Evolutionary conservation across 2,329 filamentous ascomycete genomes (phyloP), one percentile per base, ranked within the genome.

Genomic region (Aureobasidium mangrovei): DNA sequence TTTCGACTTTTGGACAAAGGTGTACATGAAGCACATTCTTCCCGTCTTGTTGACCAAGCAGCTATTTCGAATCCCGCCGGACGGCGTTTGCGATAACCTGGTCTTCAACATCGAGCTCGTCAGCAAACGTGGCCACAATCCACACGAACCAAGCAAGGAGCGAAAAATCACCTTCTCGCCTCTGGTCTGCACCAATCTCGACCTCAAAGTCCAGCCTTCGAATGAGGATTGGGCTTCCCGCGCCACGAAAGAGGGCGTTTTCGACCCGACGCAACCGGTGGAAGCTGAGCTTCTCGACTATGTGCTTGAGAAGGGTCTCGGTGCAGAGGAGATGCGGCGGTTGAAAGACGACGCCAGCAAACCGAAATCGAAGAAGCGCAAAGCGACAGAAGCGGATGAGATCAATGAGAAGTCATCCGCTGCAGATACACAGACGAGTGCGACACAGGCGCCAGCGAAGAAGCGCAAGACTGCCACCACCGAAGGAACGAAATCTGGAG

Each of bases 1-100:
- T 2, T 72, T 73, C 60, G 70, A 74, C 40, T 67, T 73, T 10
- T 64, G 61, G 57, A 69, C 68, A 1, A 64, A 62, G 39, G 57
- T 59, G 2, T 74, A 70, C 39, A 61, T 73, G 58, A 68, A 69
- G 28, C 67, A 70, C 57, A 57, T 74, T 10, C 64, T 60, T 0
- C 68, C 70, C 1, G 57, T 72, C 0, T 62, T 73, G 4, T 62
- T 74, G 10, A 62, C 63, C 2, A 61, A 61, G 35, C 51, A 57
- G 18, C 57, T 62, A 4, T 55, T 67, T 2, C 43, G 56, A 1
- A 54, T 58, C 1, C 52, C 55, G 1, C 53, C 60, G 1, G 59
- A 59, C 4, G 58, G 60, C 24, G 45, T 53, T n/a, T 18, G 49
- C 8, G 57, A 60, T 31, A 64, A 64, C 33, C 44, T 65, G 4